These are phyloP conservation scores for Euclidium syriacum DNA, from an alignment of 345 rosid species.

Conservation along the genomic window DNA sequence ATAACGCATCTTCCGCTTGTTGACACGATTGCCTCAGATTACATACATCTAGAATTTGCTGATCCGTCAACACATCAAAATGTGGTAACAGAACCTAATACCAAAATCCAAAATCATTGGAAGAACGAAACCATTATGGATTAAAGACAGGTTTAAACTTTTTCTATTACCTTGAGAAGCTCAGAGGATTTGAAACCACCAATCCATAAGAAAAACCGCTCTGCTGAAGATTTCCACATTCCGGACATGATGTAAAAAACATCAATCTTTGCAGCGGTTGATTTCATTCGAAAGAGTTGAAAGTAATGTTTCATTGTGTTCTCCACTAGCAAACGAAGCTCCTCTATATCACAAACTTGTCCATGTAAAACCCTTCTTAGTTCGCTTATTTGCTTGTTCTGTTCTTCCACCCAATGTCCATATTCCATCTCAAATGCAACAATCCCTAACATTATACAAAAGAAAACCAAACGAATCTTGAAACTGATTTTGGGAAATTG, in stretches of 20 bases:
- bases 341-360: conserved; percentile 54
- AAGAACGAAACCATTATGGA: neutral
- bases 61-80: conserved; percentile 63
- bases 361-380: conserved; percentile 58
- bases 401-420: conserved; percentile 81
- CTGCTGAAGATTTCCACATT: conserved; percentile 84
- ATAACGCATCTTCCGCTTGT: conserved; percentile 95
- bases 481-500: neutral
- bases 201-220: conserved; percentile 90
- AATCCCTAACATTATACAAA: conserved; percentile 41
- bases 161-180: conserved; percentile 65
- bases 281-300: conserved; percentile 81
- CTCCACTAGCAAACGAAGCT: conserved; percentile 65
- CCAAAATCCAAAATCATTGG: neutral
- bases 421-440: conserved; percentile 87
- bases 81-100: conserved; percentile 75
- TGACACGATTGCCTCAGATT: conserved; percentile 67
- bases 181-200: conserved; percentile 96
- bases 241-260: conserved; percentile 84
- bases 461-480: neutral
- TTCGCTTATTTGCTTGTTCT: conserved; percentile 51
- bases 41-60: conserved; percentile 43
- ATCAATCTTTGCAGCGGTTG: conserved; percentile 67
- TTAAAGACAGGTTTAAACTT: neutral
- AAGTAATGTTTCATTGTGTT: conserved; percentile 62